These are phyloP conservation scores for Rachicladosporium sp. DNA, from an alignment of 2,329 filamentous ascomycete genomes.

Conservation along the genomic window DNA sequence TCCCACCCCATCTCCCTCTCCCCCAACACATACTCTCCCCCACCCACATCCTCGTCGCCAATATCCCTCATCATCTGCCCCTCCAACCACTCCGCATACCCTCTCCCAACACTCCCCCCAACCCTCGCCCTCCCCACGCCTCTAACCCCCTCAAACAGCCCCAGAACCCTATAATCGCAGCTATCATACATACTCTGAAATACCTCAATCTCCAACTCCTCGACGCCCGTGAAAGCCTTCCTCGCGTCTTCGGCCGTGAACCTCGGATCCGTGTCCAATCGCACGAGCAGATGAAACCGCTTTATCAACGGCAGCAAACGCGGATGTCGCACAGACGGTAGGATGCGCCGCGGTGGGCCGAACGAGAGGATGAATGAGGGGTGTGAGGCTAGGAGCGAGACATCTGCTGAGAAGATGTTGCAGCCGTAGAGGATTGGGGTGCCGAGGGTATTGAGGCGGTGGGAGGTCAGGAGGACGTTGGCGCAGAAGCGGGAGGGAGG, in stretches of 20 bases:
- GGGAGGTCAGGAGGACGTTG: slow-evolving; percentile 30
- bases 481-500: slow-evolving; percentile 7
- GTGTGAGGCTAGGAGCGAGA: slow-evolving; percentile 31
- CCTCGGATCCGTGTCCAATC: slow-evolving; percentile 38
- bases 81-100: slow-evolving; percentile 35
- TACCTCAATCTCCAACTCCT: slow-evolving; percentile 38
- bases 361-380: slow-evolving; percentile 28
- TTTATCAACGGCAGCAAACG: slow-evolving; percentile 25
- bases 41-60: slow-evolving; percentile 7
- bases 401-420: slow-evolving; percentile 40
- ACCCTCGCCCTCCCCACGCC: slow-evolving; percentile 33
- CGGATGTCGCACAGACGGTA: slow-evolving; percentile 26
- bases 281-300: slow-evolving; percentile 33
- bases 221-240: slow-evolving; percentile 33
- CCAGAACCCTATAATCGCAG: slow-evolving; percentile 31
- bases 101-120: slow-evolving; percentile 29
- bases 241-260: slow-evolving; percentile 29
- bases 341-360: slow-evolving; percentile 9
- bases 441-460: slow-evolving; percentile 29
- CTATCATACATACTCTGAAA: slow-evolving; percentile 35
- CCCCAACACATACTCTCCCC: slow-evolving; percentile 9
- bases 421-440: slow-evolving; percentile 35
- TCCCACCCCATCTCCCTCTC: no score
- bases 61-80: slow-evolving; percentile 29
- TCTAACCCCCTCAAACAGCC: slow-evolving; percentile 33